phyloP scores from a whole-genome alignment of 2,329 filamentous ascomycete species.

The Juglanconis sp. region DNA sequence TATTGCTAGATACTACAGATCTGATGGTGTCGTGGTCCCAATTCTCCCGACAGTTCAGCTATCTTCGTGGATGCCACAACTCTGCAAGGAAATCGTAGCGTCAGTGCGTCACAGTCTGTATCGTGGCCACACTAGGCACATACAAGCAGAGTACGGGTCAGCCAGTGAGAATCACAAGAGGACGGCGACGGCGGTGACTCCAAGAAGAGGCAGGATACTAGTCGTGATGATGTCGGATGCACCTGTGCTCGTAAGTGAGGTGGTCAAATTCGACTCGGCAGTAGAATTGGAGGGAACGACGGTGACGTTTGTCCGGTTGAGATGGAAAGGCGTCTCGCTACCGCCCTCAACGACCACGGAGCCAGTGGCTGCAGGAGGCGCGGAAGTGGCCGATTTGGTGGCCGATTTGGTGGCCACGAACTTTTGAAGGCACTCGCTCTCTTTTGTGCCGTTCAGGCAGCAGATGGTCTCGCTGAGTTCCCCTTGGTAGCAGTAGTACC shows the following conservation, averaged over 20 bases:
- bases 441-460: slow-evolving; percentile 55
- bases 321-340: background rate
- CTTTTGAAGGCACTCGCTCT: slow-evolving; percentile 49
- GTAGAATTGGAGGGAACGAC: slow-evolving; percentile 15
- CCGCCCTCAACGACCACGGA: slow-evolving; percentile 19
- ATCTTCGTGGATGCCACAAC: too few species aligned
- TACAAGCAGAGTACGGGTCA: too few species aligned
- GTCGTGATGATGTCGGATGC: slow-evolving; percentile 29
- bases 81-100: too few species aligned
- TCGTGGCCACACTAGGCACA: too few species aligned
- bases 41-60: too few species aligned
- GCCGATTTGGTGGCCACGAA: slow-evolving; percentile 34
- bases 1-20: too few species aligned
- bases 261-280: slow-evolving; percentile 12
- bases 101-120: too few species aligned
- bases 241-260: slow-evolving; percentile 28
- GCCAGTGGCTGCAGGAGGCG: slow-evolving; percentile 32
- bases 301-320: slow-evolving; percentile 6
- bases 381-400: slow-evolving; percentile 36
- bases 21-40: too few species aligned
- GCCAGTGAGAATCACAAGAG: background rate
- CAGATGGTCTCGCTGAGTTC: slow-evolving; percentile 51
- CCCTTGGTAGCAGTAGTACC: slow-evolving; percentile 62
- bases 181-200: slow-evolving; percentile 20
- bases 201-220: slow-evolving; percentile 26